phyloP scores from a whole-genome alignment of 495 filamentous ascomycete species.

The Evansstolkia leycettana region DNA sequence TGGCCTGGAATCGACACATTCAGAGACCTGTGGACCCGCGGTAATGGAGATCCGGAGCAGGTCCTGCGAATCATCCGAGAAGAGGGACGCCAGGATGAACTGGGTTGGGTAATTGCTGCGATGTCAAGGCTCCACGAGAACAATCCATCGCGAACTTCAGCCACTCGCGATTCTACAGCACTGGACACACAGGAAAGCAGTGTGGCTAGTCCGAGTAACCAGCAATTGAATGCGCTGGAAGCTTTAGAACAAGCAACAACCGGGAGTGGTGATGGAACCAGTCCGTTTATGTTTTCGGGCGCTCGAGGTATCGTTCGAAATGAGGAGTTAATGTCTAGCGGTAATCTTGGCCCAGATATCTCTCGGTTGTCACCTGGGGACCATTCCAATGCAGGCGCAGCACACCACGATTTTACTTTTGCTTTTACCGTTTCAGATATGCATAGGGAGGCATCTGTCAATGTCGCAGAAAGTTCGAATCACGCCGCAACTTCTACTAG shows the following conservation, averaged over 20 bases:
- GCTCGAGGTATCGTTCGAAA: too few species aligned
- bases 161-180: not conserved
- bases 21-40: conserved; percentile 37
- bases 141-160: not conserved
- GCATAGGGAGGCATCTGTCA: too few species aligned
- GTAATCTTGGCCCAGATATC: too few species aligned
- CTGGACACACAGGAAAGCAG: not conserved
- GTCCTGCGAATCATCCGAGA: conserved; percentile 50
- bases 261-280: not conserved
- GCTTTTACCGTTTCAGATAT: not conserved
- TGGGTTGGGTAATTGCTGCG: conserved; percentile 35
- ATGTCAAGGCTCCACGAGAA: conserved; percentile 16
- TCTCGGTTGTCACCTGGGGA: too few species aligned
- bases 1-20: conserved; percentile 32
- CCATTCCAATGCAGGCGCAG: not conserved
- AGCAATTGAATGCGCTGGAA: not conserved
- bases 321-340: too few species aligned
- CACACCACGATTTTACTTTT: not conserved
- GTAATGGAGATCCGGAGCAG: conserved; percentile 44
- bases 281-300: too few species aligned
- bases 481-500: too few species aligned
- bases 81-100: conserved; percentile 42
- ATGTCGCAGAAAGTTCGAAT: too few species aligned
- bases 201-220: not conserved
- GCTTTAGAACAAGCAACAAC: not conserved